Evolutionary conservation across 495 filamentous ascomycete genomes (phyloP), one percentile per base, ranked within the genome.

Genomic region (Penicillium subrubescens): DNA sequence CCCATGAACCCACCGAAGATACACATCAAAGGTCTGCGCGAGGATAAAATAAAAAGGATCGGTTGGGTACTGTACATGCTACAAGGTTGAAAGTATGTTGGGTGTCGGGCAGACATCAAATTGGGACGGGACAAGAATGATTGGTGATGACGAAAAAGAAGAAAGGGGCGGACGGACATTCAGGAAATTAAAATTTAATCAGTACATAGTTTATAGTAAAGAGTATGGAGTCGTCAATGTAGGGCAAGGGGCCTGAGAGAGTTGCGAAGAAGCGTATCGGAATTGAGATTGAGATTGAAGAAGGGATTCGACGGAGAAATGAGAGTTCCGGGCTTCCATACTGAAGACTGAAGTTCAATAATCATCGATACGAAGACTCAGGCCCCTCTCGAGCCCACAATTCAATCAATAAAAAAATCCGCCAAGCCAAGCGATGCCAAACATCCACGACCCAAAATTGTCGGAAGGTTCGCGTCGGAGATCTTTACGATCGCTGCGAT

Each of bases 51-150:
- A 8, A 43, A 21, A 48, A n/a, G 44, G 44, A 48, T 48, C 44
- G 21, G 44, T 48, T 48, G 43, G 39, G 61, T 53, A 61, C 48
- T 31, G 48, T 52, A 27, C 48, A 52, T 27, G 48, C 48, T 52
- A 52, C 48, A 15, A 8, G 21, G 44, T 48, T 48, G 48, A 52
- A 52, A 52, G 25, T 52, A 17, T 52, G 48, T 52, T 52, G 6
- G 25, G 25, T 14, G 27, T 31, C 31, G 48, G 48, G 48, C 48
- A 52, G 48, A 52, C 48, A 52, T 56, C 33, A 56, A 56, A n/a
- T 56, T 37, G 53, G 37, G 23, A 56, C 53, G 34, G 12, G 17
- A n/a, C 8, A 33, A 15, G 53, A 34, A 56, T 56, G 17, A 54
- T 34, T 29, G 51, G 35, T 41, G 35, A 23, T 43, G 21, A 48